Evolutionary conservation across 192 early-diverging fungal genomes (phyloP), one percentile per base, ranked within the genome.

Genomic region (Podila verticillata): DNA sequence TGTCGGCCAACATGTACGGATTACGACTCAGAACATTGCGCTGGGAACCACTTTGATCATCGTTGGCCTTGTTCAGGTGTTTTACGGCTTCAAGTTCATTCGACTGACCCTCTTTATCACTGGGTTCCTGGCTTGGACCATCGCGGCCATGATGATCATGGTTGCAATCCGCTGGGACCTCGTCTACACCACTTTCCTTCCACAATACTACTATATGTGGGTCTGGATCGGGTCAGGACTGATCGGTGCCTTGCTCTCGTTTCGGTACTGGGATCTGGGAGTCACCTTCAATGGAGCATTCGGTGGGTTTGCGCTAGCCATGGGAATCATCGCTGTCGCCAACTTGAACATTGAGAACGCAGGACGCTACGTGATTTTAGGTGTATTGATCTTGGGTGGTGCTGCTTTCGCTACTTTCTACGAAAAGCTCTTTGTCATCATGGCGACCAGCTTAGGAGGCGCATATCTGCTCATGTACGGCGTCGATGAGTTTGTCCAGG

Each of bases 391-490:
- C 26, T 19, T 87, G 19, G 49, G 87, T 17, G 81, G 75, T 19
- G 75, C 63, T 3, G 60, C 87, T 1, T 51, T 70, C 8, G 70
- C 80, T 12, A 73, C 80, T 7, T 85, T 87, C 26, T 60, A 70
- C 61, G 88, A 91, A 57, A 69, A 72, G 2, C 22, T 81, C 1
- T 70, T 85, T 65, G 64, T 90, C 17, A 84, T 88, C 39, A 5
- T 84, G 44, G 68, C 78, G 8, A 87, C 88, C 3, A 60, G 82
- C n/a, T 82, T 89, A 57, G 60, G 83, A 6, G 90, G 90, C 58
- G 74, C 88, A 4, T 91, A 86, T 61, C 35, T 84, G 47, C 48
- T 90, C 39, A 67, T 83, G 57, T 74, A 78, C 30, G 90, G 89
- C 1, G 64, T 89, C 5, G 90, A 91, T 39, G 36, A 87, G 62